Conservation (phyloP, 2,329 filamentous ascomycete species). For the Trichoderma sp. region DNA sequence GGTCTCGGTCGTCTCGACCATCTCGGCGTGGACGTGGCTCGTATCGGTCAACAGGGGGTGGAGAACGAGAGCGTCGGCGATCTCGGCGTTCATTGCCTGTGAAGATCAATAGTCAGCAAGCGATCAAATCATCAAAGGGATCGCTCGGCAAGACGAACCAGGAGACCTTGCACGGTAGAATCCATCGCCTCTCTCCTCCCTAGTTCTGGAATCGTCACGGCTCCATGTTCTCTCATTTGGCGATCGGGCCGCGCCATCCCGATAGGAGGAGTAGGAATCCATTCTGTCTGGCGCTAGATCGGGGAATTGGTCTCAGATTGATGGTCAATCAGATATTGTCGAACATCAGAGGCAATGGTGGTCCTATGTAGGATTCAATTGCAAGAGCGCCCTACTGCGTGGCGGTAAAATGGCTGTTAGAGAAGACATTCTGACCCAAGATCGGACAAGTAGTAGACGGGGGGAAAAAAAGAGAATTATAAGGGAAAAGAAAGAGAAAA, state of each 20-base stretch:
- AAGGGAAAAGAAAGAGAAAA: constrained; percentile 25
- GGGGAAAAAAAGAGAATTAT: constrained; percentile 26
- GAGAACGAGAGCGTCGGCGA: constrained; percentile 67
- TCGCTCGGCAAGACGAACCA: constrained; percentile 51
- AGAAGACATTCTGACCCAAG: constrained; percentile 46
- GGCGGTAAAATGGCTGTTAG: constrained; percentile 56
- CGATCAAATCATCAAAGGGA: background rate
- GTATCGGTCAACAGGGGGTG: constrained; percentile 69
- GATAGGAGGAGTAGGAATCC: constrained; percentile 55
- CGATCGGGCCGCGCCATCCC: constrained; percentile 52
- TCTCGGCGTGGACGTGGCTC: constrained; percentile 70
- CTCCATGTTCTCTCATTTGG: constrained; percentile 53
- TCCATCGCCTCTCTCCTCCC: constrained; percentile 56
- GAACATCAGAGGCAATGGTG: constrained; percentile 11
- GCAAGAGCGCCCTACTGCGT: constrained; percentile 46
- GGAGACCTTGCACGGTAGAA: constrained; percentile 69
- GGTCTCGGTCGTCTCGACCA: constrained; percentile 53
- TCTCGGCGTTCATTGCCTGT: constrained; percentile 60
- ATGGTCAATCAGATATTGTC: background rate
- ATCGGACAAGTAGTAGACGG: constrained; percentile 27
- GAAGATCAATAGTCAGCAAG: background rate
- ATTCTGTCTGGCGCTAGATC: constrained; percentile 36
- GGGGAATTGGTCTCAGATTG: background rate
- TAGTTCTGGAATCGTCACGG: constrained; percentile 52
- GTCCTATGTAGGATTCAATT: constrained; percentile 21